phyloP scores from a whole-genome alignment of 371 early-diverging fungal genomes.

The Mucor mucedo region DNA sequence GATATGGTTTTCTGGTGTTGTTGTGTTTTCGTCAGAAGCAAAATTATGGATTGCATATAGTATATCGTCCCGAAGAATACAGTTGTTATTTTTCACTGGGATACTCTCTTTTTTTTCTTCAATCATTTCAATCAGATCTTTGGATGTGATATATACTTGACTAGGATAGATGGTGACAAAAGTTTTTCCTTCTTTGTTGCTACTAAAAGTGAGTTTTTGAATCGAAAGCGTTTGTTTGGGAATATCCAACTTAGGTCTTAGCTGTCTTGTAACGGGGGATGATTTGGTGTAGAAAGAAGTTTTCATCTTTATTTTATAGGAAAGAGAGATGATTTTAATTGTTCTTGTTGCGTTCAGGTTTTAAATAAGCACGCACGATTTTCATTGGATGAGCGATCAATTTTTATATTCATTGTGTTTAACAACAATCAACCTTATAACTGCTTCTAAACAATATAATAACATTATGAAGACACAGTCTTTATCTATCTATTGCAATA shows the following conservation, averaged over 20 bases:
- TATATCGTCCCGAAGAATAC: conserved; percentile 12
- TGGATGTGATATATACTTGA: not conserved
- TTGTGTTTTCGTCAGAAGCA: conserved; percentile 76
- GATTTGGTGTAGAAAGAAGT: not conserved
- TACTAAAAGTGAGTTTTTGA: not conserved
- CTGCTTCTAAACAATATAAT: too few species aligned
- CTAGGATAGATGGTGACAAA: conserved; percentile 8
- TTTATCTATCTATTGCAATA: too few species aligned
- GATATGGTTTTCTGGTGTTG: conserved; percentile 48
- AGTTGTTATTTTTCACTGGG: not conserved
- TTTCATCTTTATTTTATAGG: conserved; percentile 1
- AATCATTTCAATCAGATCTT: conserved; percentile 15
- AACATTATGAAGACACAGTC: too few species aligned
- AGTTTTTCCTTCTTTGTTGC: conserved; percentile 9
- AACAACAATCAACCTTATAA: not conserved
- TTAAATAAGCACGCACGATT: not conserved
- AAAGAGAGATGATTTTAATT: not conserved
- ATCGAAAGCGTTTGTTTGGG: not conserved
- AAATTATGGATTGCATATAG: conserved; percentile 50
- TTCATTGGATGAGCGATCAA: conserved; percentile 9
- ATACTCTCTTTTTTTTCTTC: conserved; percentile 7
- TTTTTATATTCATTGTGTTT: conserved; percentile 6
- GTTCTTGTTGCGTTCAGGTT: not conserved
- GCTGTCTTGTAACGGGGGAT: not conserved
- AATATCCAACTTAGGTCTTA: conserved; percentile 1